Base-by-base conservation (phyloP, 352 stramenopile species). In the Globisporangium abappressorium region DNA sequence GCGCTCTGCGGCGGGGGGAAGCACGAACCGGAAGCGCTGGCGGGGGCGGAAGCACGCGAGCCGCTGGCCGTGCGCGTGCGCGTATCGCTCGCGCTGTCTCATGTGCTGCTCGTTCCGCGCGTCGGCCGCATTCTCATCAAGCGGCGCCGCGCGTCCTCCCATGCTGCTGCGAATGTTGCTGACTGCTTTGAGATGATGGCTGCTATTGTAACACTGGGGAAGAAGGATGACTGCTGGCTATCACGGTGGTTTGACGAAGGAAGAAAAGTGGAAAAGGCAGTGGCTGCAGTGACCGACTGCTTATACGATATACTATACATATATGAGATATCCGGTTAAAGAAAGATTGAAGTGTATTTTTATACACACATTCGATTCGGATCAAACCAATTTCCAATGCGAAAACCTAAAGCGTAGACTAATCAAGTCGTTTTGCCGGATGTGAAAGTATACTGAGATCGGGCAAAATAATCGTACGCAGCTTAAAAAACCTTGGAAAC, bases 11-110 rank as follows among this genome's bases (percentile, higher is more conserved):
- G 9, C 6, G 43, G 43, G 43, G 18, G 43, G 18, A 24, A 51
- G 43, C 26, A 51, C 54, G 14, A 76, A 69, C 5, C 71, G 64
- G 57, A 90, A 93, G 22, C 85, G 82, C 57, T 80, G 73, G n/a
- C 70, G 78, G 15, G 85, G 78, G 0, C 82, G 82, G 71, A 91
- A 93, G 64, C 85, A 93, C 36, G 78, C 70, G 38, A 93, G 73
- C 1, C 82, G 78, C 47, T 68, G 64, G 6, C 85, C 85, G 55
- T 93, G 84, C 8, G 56, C 43, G 6, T 62, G 61, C n/a, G 36
- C 5, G 15, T n/a, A 53, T 7, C 33, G 43, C 49, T 67, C 57
- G 24, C 57, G 57, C n/a, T 46, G 57, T n/a, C 33, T 49, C 49
- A 30, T 26, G 24, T 34, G n/a, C 57, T 30, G 57, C 34, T 49